These are phyloP conservation scores for Arthrinium phaeospermum DNA, from an alignment of 2,329 filamentous ascomycete species.

Conservation along the genomic window DNA sequence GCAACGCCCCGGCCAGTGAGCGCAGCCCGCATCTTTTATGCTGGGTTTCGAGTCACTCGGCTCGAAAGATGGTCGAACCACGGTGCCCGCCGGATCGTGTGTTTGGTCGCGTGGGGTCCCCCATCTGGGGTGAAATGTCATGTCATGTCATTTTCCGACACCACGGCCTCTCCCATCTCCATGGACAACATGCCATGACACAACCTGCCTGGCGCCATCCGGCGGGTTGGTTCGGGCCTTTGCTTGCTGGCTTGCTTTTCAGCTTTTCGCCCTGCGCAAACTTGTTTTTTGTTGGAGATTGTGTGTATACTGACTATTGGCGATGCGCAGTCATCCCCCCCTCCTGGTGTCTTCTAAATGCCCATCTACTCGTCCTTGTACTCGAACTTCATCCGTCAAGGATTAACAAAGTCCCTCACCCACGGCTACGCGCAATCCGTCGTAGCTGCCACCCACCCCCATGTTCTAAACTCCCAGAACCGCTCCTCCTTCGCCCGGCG, in stretches of 20 bases:
- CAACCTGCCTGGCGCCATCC: background rate
- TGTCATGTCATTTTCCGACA: slow-evolving; percentile 1
- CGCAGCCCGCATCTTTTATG: slow-evolving; percentile 6
- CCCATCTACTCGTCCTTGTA: slow-evolving; percentile 73
- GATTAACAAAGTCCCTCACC: slow-evolving; percentile 94
- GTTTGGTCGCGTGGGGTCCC: slow-evolving; percentile 14
- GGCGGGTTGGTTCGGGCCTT: background rate
- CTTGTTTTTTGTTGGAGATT: background rate
- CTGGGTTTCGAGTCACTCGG: slow-evolving; percentile 17
- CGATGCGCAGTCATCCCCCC: slow-evolving; percentile 57
- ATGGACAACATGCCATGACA: background rate
- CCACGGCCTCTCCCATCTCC: background rate
- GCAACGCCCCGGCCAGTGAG: background rate
- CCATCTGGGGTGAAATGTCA: slow-evolving; percentile 2
- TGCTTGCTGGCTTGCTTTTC: background rate
- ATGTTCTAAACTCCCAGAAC: slow-evolving; percentile 77
- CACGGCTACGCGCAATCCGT: slow-evolving; percentile 98
- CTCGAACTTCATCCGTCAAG: slow-evolving; percentile 91
- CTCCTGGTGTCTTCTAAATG: slow-evolving; percentile 85
- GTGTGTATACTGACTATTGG: slow-evolving; percentile 5
- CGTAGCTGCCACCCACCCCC: slow-evolving; percentile 86
- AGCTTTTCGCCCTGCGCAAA: background rate
- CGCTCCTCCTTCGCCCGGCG: slow-evolving; percentile 67
- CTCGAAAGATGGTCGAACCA: slow-evolving; percentile 14
- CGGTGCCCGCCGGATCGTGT: background rate